Base-by-base conservation (phyloP, 305 asterid species). In the Rubia balearica region DNA sequence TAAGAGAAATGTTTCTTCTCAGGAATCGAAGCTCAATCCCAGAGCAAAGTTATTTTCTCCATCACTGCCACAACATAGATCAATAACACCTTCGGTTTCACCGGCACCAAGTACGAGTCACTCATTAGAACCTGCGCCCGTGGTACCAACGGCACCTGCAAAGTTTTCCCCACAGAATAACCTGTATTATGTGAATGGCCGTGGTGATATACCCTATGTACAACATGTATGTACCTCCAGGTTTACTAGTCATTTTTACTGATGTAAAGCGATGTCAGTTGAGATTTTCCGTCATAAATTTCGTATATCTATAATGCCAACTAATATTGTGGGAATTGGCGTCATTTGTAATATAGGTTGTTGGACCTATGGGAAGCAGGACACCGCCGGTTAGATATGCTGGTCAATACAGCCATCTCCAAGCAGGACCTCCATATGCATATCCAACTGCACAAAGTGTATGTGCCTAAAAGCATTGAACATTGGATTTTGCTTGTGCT, bases 21-120 rank as follows among this genome's bases (percentile, higher is more conserved):
- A 89, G 97, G 94, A 86, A 73, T 88, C 87, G 70, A 90, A 89
- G 85, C 96, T 90, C 85, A 91, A 91, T 79, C 97, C 97, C 36
- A 86, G 82, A 80, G 97, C 96, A 67, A 89, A 87, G 82, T 72
- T 83, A 61, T 91, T 89, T 79, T 84, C 86, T 74, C 96, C 97
- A 48, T 88, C 93, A 5, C 13, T 71, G 78, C 46, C 72, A 73
- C 84, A 76, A 51, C 86, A 80, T 62, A 83, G 81, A 79, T 70
- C 85, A 2, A 85, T 70, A 65, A 82, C 86, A 27, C 85, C 93
- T 75, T 80, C 84, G 36, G 70, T 84, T 70, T 79, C 85, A 75
- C 78, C 83, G 16, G 79, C 78, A 71, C 78, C 81, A 13, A 80
- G 68, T 80, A 80, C 80, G 80, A 68, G 82, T 69, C 83, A 79